These are phyloP conservation scores for Eleusine coracana DNA, from an alignment of 176 grass and related monocot species.

Conservation along the genomic window DNA sequence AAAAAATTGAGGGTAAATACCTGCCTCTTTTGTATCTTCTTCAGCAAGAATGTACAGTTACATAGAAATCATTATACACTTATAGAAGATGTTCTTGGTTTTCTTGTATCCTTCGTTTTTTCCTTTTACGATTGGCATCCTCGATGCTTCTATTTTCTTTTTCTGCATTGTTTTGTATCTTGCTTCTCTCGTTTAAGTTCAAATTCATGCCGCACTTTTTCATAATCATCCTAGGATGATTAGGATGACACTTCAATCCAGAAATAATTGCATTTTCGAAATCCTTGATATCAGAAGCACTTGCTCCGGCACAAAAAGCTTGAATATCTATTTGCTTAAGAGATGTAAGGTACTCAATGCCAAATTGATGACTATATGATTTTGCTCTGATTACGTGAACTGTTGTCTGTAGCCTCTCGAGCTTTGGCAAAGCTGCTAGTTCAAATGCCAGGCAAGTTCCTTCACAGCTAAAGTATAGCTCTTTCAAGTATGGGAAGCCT, in stretches of 20 bases:
- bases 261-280: conserved; percentile 21
- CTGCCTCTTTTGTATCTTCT: background rate
- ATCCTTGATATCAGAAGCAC: conserved; percentile 19
- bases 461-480: conserved; percentile 32
- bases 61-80: conserved; percentile 1
- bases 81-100: background rate
- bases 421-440: conserved; percentile 21
- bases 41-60: background rate
- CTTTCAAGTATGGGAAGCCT: conserved; percentile 38
- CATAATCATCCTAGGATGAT: conserved; percentile 33
- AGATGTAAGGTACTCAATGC: conserved; percentile 37
- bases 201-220: conserved; percentile 26
- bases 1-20: background rate
- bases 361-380: conserved; percentile 16
- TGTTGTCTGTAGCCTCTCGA: conserved; percentile 30
- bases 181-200: conserved; percentile 22
- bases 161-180: conserved; percentile 18
- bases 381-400: conserved; percentile 30
- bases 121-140: background rate
- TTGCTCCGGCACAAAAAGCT: conserved; percentile 16
- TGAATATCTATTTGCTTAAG: conserved; percentile 37
- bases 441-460: conserved; percentile 29
- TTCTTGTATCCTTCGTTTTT: conserved; percentile 23
- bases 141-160: conserved; percentile 9
- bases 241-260: conserved; percentile 23